phyloP scores from a whole-genome alignment of 2,329 filamentous ascomycete genomes.

The Kalaharituber pfeilii region DNA sequence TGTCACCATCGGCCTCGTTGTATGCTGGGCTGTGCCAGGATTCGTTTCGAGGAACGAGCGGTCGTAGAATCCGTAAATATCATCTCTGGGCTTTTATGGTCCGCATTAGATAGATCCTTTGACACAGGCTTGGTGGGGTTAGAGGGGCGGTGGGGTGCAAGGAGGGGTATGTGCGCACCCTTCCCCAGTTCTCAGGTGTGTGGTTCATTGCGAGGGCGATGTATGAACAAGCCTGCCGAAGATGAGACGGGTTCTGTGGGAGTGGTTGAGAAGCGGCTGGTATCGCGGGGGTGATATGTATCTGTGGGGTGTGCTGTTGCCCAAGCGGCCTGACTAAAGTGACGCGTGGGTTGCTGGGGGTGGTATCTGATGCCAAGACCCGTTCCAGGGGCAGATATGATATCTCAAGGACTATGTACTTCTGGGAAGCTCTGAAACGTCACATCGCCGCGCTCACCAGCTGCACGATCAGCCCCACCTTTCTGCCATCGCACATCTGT shows the following conservation, averaged over 20 bases:
- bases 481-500: background rate
- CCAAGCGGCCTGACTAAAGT: no score
- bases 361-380: no score
- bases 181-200: conserved; percentile 54
- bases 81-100: conserved; percentile 64
- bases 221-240: no score
- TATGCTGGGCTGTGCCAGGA: conserved; percentile 61
- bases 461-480: background rate
- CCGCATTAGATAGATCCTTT: conserved; percentile 15
- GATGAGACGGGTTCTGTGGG: no score
- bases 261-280: no score
- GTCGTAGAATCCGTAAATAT: conserved; percentile 91
- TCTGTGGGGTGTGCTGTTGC: no score
- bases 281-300: no score
- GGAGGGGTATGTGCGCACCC: conserved; percentile 35
- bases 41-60: conserved; percentile 57
- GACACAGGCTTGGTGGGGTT: conserved; percentile 24
- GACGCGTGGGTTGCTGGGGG: no score
- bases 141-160: conserved; percentile 3
- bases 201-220: no score
- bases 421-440: background rate
- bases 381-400: no score
- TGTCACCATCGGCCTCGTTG: conserved; percentile 82
- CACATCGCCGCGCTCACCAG: background rate
- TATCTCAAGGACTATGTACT: no score